Evolutionary conservation across 2,329 filamentous ascomycete genomes (phyloP).

Genomic region (Dactylonectria macrodidyma): DNA sequence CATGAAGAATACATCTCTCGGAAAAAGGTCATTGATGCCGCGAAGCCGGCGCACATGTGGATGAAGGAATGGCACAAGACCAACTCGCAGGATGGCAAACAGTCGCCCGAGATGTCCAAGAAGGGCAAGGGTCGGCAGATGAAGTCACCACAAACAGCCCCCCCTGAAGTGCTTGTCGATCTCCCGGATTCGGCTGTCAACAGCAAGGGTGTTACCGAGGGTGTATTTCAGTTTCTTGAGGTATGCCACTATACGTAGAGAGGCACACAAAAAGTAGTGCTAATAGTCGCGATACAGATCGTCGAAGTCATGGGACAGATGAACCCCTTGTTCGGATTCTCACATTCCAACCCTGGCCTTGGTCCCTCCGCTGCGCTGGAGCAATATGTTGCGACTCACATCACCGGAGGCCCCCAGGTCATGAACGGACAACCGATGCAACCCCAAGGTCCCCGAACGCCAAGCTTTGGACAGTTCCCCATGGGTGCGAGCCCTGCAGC

Average conservation of each 20-base stretch:
- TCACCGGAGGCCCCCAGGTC: conserved; percentile 56
- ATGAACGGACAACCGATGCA: conserved; percentile 65
- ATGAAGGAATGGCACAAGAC: conserved; percentile 75
- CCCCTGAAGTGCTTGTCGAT: conserved; percentile 70
- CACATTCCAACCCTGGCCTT: conserved; percentile 67
- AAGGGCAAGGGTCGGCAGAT: conserved; percentile 72
- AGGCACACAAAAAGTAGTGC: conserved; percentile 37
- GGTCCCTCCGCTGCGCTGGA: conserved; percentile 73
- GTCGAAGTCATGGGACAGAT: conserved; percentile 78
- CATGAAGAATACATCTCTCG: conserved; percentile 90
- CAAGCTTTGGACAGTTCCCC: conserved; percentile 70
- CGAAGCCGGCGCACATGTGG: conserved; percentile 75
- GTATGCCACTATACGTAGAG: conserved; percentile 55
- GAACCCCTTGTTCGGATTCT: conserved; percentile 74
- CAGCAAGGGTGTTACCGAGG: conserved; percentile 72
- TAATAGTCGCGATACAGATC: conserved; percentile 60
- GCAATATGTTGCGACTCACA: conserved; percentile 68
- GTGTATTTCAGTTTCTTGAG: conserved; percentile 76
- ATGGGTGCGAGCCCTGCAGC: conserved; percentile 73
- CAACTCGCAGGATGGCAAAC: conserved; percentile 70
- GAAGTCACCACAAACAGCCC: conserved; percentile 72
- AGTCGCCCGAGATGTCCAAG: conserved; percentile 78
- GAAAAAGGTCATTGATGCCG: conserved; percentile 72
- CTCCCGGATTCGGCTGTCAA: conserved; percentile 73
- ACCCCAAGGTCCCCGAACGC: conserved; percentile 66